Evolutionary conservation across 1,284 basidiomycete species (phyloP).

Genomic region (Singerocomus rubriflavus): DNA sequence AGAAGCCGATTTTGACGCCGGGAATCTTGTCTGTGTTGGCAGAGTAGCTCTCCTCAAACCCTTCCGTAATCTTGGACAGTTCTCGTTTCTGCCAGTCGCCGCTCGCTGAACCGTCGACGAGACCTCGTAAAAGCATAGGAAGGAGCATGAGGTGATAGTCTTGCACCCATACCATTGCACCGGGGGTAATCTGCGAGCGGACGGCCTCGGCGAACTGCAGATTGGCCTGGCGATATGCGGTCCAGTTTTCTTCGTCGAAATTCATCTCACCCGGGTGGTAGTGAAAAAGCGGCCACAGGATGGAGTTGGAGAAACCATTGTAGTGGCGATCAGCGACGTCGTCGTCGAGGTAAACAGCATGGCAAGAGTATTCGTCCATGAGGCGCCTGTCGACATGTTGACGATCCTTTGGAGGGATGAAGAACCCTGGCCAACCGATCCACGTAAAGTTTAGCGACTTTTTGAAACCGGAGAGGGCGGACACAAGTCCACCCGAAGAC

Average conservation of each 20-base stretch:
- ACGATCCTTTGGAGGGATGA: conserved; percentile 87
- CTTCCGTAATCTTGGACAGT: conserved; percentile 73
- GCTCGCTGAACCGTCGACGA: conserved; percentile 73
- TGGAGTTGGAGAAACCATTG: conserved; percentile 99
- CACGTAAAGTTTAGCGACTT: conserved; percentile 95
- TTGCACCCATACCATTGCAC: conserved; percentile 98
- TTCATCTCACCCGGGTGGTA: conserved; percentile 99
- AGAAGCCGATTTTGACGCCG: conserved; percentile 93
- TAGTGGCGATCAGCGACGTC: conserved; percentile 98
- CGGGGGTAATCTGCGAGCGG: conserved; percentile 70
- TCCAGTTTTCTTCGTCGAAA: conserved; percentile 98
- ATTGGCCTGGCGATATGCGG: conserved; percentile 96
- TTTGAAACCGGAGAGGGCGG: conserved; percentile 92
- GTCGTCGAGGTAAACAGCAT: conserved; percentile 96
- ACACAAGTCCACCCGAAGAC: conserved; percentile 94
- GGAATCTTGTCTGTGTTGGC: conserved; percentile 42
- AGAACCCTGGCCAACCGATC: conserved; percentile 92
- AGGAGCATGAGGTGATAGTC: conserved; percentile 98
- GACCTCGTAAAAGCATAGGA: conserved; percentile 87
- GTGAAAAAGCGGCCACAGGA: conserved; percentile 99
- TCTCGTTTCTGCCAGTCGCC: conserved; percentile 67
- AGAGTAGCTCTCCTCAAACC: conserved; percentile 58
- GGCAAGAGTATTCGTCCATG: conserved; percentile 93
- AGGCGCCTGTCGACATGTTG: conserved; percentile 84
- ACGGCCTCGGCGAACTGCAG: conserved; percentile 92